Percentiles rank a stretch among this genome's conserved stretches.
Conservation (phyloP, 129 eudicot genomes). For the Tagetes erecta region DNA sequence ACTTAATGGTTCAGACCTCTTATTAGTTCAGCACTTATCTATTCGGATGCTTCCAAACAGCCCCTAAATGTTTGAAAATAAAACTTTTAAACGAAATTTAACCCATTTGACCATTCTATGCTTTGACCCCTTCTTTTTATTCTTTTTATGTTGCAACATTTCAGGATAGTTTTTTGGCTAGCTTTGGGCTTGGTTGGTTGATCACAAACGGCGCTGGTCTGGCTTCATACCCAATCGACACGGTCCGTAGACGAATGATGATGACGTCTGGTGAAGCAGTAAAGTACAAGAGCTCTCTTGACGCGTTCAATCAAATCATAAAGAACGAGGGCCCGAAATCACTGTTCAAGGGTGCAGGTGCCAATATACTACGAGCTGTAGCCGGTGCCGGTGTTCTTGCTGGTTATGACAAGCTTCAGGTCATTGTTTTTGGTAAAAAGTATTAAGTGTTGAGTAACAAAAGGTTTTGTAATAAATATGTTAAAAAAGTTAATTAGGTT, state of each 20-base stretch:
- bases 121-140: neutral
- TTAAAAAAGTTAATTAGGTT: neutral
- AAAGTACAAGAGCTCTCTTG: conserved; percentile 61
- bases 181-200: conserved; percentile 67
- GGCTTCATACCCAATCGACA: conserved; percentile 69
- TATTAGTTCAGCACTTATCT: no score
- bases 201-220: conserved; percentile 68
- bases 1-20: no score
- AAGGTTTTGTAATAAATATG: neutral
- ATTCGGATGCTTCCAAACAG: no score
- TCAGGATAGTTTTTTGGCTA: conserved; percentile 65
- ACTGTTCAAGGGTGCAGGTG: conserved; percentile 68
- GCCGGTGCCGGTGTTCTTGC: conserved; percentile 56
- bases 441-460: neutral
- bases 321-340: conserved; percentile 57
- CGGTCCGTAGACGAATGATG: conserved; percentile 72
- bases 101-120: neutral
- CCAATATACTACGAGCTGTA: conserved; percentile 42
- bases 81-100: neutral
- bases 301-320: conserved; percentile 50
- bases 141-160: conserved; percentile 5
- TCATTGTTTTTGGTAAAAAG: conserved; percentile 42
- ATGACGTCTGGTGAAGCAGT: conserved; percentile 74
- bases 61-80: neutral
- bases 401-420: conserved; percentile 47